phyloP scores from a whole-genome alignment of 2,329 filamentous ascomycete species.

The Pestalotiopsis fici region DNA sequence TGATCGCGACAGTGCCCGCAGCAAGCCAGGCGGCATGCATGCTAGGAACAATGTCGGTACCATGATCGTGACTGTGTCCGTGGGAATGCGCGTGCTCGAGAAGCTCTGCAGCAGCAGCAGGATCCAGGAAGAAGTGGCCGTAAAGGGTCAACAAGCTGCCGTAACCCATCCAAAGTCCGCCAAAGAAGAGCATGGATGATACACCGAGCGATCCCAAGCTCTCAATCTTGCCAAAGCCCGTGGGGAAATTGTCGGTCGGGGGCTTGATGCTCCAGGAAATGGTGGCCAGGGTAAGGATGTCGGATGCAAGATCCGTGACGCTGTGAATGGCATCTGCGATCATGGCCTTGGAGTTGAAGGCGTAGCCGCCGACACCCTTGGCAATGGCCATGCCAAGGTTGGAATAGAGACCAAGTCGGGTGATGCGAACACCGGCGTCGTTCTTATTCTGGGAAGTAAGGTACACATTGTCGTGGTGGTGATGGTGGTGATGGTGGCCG shows the following conservation, averaged over 20 bases:
- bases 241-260: conserved; percentile 80
- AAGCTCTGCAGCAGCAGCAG: conserved; percentile 52
- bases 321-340: conserved; percentile 94
- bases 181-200: conserved; percentile 84
- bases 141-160: conserved; percentile 72
- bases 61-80: conserved; percentile 65
- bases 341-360: conserved; percentile 93
- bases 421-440: conserved; percentile 93
- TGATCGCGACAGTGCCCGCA: conserved; percentile 83
- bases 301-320: conserved; percentile 91
- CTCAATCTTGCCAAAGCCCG: conserved; percentile 97
- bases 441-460: conserved; percentile 81
- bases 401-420: conserved; percentile 81
- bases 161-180: conserved; percentile 90
- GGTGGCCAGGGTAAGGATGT: conserved; percentile 90
- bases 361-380: conserved; percentile 89
- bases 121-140: conserved; percentile 71
- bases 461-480: conserved; percentile 84
- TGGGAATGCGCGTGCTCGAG: conserved; percentile 60
- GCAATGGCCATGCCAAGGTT: conserved; percentile 93
- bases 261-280: conserved; percentile 91
- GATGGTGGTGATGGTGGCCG: conserved; percentile 68
- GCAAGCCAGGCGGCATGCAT: conserved; percentile 96
- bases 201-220: conserved; percentile 92
- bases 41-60: conserved; percentile 69